Evolutionary conservation across 495 filamentous ascomycete species (phyloP).

Genomic region (Penicillium mononematosum): DNA sequence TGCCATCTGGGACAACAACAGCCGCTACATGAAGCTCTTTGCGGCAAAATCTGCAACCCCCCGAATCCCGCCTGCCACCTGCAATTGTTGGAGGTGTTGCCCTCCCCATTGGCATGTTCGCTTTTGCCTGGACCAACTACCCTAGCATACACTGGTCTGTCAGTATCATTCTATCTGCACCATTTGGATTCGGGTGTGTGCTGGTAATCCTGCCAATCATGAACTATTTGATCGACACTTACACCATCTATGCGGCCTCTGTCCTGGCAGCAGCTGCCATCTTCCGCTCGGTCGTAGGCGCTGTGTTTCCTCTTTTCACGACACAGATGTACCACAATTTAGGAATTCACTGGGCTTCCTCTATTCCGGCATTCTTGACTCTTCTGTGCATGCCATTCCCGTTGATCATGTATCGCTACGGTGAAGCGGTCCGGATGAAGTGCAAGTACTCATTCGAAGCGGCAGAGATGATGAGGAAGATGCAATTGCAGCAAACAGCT

Average conservation of each 20-base stretch:
- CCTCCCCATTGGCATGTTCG: conserved; percentile 54
- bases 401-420: conserved; percentile 71
- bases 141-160: conserved; percentile 59
- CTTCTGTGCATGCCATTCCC: conserved; percentile 71
- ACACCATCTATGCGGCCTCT: conserved; percentile 72
- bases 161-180: conserved; percentile 53
- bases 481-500: background rate
- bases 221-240: conserved; percentile 57
- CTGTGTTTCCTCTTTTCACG: conserved; percentile 77
- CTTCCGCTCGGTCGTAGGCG: conserved; percentile 64
- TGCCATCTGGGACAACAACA: background rate
- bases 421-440: conserved; percentile 21
- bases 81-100: conserved; percentile 35
- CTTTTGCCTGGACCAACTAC: conserved; percentile 65
- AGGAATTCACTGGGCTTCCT: conserved; percentile 74
- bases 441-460: background rate
- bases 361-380: conserved; percentile 70
- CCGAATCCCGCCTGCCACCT: conserved; percentile 23
- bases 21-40: background rate
- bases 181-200: conserved; percentile 70
- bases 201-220: conserved; percentile 68
- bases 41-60: background rate
- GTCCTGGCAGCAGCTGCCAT: conserved; percentile 72
- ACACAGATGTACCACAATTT: conserved; percentile 68
- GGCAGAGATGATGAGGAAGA: background rate